A percentile compares a stretch with the other conserved stretches of the same genome.
These are phyloP conservation scores for Galerina marginata DNA, from an alignment of 768 basidiomycete genomes.

Conservation along the genomic window DNA sequence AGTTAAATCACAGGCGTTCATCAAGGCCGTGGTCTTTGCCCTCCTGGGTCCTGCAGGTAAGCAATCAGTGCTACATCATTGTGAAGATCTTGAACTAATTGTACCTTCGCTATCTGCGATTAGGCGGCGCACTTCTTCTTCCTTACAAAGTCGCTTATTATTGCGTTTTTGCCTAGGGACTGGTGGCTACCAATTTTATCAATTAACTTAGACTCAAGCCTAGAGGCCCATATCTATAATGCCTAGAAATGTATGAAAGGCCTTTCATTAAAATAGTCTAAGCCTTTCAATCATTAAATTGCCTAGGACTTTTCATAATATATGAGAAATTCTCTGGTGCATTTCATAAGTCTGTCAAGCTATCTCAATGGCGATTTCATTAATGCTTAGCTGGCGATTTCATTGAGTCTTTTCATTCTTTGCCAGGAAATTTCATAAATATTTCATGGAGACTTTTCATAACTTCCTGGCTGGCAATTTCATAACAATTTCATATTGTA, in stretches of 20 bases:
- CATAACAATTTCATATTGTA: not conserved
- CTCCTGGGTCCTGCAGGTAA: not conserved
- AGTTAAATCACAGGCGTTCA: not conserved
- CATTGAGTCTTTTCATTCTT: not conserved
- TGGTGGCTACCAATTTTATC: too few species aligned
- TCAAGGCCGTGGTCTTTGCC: not conserved
- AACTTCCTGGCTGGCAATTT: too few species aligned
- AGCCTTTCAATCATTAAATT: too few species aligned
- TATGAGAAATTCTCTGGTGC: too few species aligned
- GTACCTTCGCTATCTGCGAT: not conserved
- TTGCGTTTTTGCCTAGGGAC: not conserved
- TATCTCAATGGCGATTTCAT: not conserved
- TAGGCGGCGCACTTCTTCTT: not conserved
- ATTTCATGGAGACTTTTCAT: too few species aligned
- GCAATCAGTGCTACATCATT: not conserved
- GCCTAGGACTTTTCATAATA: too few species aligned
- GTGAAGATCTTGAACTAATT: not conserved
- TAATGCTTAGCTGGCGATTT: not conserved
- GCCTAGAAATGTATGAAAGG: too few species aligned
- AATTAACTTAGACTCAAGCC: not conserved
- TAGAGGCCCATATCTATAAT: not conserved
- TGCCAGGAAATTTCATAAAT: not conserved
- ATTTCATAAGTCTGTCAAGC: not conserved
- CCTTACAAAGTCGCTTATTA: not conserved
- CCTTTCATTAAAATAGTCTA: too few species aligned